Evolutionary conservation across 331 rosid genomes (phyloP), one percentile per base, ranked within the genome.

Genomic region (Cydonia oblonga): DNA sequence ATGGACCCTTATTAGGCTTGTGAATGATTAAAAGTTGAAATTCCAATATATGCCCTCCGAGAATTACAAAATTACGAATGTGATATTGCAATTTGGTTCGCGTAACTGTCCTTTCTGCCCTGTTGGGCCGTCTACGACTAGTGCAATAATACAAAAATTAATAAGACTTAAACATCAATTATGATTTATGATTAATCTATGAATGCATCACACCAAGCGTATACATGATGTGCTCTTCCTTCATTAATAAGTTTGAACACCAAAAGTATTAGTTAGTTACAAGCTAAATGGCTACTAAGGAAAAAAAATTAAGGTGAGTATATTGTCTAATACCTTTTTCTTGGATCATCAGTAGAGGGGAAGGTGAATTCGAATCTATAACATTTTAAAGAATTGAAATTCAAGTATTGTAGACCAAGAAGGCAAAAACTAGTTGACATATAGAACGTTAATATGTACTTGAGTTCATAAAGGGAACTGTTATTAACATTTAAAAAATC

Each of bases 21-120:
- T 23, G 64, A 64, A 74, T 82, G 75, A 71, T 66, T 71, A 53
- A 7, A 5, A 7, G 42, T 23, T 2, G n/a, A 64, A 60, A 56
- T 78, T 73, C 75, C 81, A 23, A 77, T 42, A 14, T 28, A 60
- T 66, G 76, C 56, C 81, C 52, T 71, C 4, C 8, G 3, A 28
- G 44, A 4, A 9, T 59, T 54, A 19, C 8, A 23, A 26, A 69
- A 52, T 35, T 74, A 74, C 78, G 54, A 53, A 4, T 4, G 6
- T 30, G 38, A 35, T 32, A 38, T 38, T 9, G 13, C 42, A 38
- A 38, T 11, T 22, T 65, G 51, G 40, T 66, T 18, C 57, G 8
- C 23, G 16, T 42, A 5, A 23, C 5, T 10, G 71, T 74, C 71
- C 15, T 23, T 12, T 64, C 9, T 52, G 28, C 42, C 42, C 23